These are phyloP conservation scores for Colletotrichum eremochloae DNA, from an alignment of 2,329 filamentous ascomycete species.

Conservation along the genomic window DNA sequence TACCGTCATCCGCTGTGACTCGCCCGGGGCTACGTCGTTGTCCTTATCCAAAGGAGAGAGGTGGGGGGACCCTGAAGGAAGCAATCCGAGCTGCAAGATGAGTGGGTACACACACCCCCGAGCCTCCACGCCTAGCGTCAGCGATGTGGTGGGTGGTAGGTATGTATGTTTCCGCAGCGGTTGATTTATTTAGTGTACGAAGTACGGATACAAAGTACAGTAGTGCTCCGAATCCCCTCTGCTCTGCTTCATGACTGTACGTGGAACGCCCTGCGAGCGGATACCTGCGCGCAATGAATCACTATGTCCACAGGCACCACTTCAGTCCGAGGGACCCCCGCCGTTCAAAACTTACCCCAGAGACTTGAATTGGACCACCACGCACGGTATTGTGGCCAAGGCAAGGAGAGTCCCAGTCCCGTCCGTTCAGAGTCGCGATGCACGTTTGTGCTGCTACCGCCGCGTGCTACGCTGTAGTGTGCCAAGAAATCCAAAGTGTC, in stretches of 20 bases:
- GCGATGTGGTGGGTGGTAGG: background rate
- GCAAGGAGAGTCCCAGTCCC: background rate
- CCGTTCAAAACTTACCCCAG: background rate
- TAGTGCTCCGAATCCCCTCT: background rate
- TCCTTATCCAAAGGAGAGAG: background rate
- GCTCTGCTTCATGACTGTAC: background rate
- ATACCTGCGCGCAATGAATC: slow-evolving; percentile 13
- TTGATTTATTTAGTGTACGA: background rate
- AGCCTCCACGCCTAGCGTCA: background rate
- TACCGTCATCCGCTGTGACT: background rate
- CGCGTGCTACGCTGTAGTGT: background rate
- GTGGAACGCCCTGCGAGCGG: slow-evolving; percentile 25
- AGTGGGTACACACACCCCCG: slow-evolving; percentile 14
- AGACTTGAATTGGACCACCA: background rate
- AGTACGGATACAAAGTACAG: too few relatives aligned
- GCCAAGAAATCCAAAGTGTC: slow-evolving; percentile 8
- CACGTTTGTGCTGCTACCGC: background rate
- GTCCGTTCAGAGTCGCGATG: background rate
- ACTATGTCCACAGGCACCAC: background rate
- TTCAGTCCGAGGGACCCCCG: background rate
- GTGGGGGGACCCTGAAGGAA: slow-evolving; percentile 31
- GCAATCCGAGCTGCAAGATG: slow-evolving; percentile 1
- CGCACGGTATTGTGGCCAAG: background rate
- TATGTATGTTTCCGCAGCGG: background rate
- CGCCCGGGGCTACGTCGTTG: background rate